These are phyloP conservation scores for Alternaria ethzedia DNA, from an alignment of 2,329 filamentous ascomycete species.

Conservation along the genomic window DNA sequence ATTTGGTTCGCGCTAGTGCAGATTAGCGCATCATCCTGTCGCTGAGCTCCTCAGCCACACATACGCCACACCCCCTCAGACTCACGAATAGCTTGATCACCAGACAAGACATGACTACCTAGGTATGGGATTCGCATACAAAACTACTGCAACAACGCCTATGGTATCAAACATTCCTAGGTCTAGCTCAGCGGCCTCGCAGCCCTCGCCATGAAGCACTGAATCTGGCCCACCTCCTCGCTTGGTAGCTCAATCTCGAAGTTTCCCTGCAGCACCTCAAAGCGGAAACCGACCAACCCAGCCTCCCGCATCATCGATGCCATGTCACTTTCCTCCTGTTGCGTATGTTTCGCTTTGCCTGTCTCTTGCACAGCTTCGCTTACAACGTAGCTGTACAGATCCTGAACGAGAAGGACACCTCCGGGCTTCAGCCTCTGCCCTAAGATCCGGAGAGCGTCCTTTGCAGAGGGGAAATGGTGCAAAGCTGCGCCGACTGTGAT, in stretches of 20 bases:
- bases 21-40: background rate
- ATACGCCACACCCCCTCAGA: background rate
- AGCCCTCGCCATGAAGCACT: background rate
- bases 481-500: background rate
- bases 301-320: background rate
- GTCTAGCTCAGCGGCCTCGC: background rate
- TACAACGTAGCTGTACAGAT: background rate
- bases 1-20: background rate
- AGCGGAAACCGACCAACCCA: background rate
- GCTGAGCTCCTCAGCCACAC: background rate
- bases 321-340: background rate
- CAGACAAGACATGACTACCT: background rate
- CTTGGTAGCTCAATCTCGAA: background rate
- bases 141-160: background rate
- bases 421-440: background rate
- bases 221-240: background rate
- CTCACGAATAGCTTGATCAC: background rate
- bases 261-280: background rate
- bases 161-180: background rate
- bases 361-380: background rate
- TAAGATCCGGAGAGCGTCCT: background rate
- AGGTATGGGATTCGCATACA: background rate
- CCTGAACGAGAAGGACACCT: slow-evolving; percentile 10
- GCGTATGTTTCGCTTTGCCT: background rate
- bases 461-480: background rate